These are phyloP conservation scores for Penicillium silybi DNA, from an alignment of 495 filamentous ascomycete genomes.

Conservation along the genomic window DNA sequence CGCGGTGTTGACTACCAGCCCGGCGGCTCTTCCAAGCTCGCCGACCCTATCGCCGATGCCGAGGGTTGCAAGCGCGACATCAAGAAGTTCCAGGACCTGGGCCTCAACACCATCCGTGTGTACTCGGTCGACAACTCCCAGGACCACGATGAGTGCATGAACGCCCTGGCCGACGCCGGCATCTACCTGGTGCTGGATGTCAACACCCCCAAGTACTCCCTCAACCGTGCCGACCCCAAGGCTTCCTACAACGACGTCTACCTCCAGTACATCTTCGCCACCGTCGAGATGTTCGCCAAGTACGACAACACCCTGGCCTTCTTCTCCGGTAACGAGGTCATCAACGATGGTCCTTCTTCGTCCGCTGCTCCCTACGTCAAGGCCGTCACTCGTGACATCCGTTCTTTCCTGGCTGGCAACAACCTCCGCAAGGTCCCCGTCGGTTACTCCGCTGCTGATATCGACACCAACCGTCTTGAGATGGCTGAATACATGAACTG, in stretches of 20 bases:
- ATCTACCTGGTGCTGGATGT: slow-evolving; percentile 91
- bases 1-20: slow-evolving; percentile 96
- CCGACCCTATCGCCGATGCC: slow-evolving; percentile 75
- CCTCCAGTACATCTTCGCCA: slow-evolving; percentile 89
- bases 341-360: slow-evolving; percentile 78
- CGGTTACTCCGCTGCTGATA: slow-evolving; percentile 85
- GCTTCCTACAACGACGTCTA: slow-evolving; percentile 89
- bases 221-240: slow-evolving; percentile 73
- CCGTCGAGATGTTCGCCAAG: slow-evolving; percentile 80
- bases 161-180: slow-evolving; percentile 70
- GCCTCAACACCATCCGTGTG: slow-evolving; percentile 87
- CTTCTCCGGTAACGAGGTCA: slow-evolving; percentile 96
- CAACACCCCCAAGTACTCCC: slow-evolving; percentile 72
- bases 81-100: slow-evolving; percentile 74
- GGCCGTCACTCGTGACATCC: slow-evolving; percentile 88
- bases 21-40: slow-evolving; percentile 73
- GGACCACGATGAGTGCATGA: slow-evolving; percentile 84
- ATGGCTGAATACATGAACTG: slow-evolving; percentile 95
- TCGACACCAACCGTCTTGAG: slow-evolving; percentile 80
- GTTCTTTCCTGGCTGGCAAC: slow-evolving; percentile 73
- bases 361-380: slow-evolving; percentile 82
- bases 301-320: slow-evolving; percentile 91
- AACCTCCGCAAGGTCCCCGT: slow-evolving; percentile 79
- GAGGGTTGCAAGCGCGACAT: slow-evolving; percentile 78
- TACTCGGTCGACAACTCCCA: slow-evolving; percentile 89